Conservation (phyloP, 2,329 filamentous ascomycete genomes). For the Penicillium sclerotiorum region DNA sequence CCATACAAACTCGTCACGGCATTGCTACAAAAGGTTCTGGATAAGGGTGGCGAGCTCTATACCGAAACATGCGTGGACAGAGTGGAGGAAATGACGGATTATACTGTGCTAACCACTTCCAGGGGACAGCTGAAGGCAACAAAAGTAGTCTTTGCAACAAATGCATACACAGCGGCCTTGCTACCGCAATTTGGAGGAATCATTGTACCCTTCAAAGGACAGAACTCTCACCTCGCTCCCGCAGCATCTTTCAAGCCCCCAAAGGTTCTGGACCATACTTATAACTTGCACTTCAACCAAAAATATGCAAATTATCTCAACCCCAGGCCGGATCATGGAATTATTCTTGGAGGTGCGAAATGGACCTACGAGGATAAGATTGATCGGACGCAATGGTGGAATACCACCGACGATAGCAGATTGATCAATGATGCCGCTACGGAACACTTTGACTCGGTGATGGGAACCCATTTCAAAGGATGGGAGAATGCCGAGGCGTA, state of each 20-base stretch:
- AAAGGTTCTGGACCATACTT: constrained; percentile 50
- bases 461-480: constrained; percentile 38
- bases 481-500: constrained; percentile 38
- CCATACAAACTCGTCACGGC: constrained; percentile 81
- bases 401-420: constrained; percentile 47
- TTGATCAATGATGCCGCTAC: constrained; percentile 51
- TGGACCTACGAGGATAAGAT: constrained; percentile 46
- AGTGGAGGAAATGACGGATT: constrained; percentile 7
- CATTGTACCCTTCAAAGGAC: constrained; percentile 73
- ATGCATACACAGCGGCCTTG: constrained; percentile 78
- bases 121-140: constrained; percentile 66
- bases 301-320: constrained; percentile 64
- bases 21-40: constrained; percentile 17
- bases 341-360: constrained; percentile 63
- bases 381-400: constrained; percentile 46
- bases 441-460: constrained; percentile 36
- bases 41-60: constrained; percentile 51
- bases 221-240: constrained; percentile 36
- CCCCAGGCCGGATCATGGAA: constrained; percentile 53
- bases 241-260: constrained; percentile 20
- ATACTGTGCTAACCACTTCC: constrained; percentile 27
- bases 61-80: constrained; percentile 51
- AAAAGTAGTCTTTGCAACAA: constrained; percentile 77
- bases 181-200: constrained; percentile 69
- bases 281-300: constrained; percentile 59